Conservation (phyloP, 768 basidiomycete species). For the Lentinula sp. region DNA sequence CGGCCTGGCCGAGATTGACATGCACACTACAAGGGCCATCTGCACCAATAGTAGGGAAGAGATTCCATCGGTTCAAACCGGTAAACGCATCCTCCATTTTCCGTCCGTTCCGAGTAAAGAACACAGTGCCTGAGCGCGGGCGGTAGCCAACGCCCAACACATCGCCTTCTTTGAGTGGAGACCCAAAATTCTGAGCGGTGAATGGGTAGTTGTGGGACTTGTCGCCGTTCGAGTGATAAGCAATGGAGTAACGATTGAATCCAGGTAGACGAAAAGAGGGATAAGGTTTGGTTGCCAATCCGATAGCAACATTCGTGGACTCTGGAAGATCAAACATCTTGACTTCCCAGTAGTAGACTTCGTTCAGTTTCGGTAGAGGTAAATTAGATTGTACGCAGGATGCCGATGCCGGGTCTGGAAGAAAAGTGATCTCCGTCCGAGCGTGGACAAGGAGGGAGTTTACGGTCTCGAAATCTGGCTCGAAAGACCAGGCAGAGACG, state of each 20-base stretch:
- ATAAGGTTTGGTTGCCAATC: conserved; percentile 95
- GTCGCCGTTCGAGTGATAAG: conserved; percentile 95
- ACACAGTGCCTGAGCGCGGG: conserved; percentile 95
- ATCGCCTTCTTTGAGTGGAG: conserved; percentile 86
- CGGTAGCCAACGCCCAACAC: conserved; percentile 94
- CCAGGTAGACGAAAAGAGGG: conserved; percentile 92
- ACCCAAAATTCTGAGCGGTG: conserved; percentile 77
- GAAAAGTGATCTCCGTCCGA: conserved; percentile 96
- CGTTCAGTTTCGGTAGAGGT: conserved; percentile 94
- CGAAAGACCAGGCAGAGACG: conserved; percentile 98
- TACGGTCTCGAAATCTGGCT: conserved; percentile 95
- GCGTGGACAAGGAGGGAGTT: conserved; percentile 90
- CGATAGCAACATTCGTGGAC: conserved; percentile 83
- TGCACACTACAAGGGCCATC: conserved; percentile 96
- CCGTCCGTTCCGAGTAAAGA: conserved; percentile 96
- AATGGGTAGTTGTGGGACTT: conserved; percentile 98
- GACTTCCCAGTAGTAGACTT: conserved; percentile 99
- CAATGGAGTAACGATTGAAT: conserved; percentile 79
- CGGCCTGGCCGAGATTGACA: conserved; percentile 95
- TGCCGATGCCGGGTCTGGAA: conserved; percentile 90
- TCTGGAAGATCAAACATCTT: conserved; percentile 98
- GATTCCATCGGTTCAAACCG: conserved; percentile 83
- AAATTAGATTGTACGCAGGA: conserved; percentile 96
- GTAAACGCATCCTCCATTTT: conserved; percentile 95
- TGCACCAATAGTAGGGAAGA: conserved; percentile 96